Evolutionary conservation across 306 rosid genomes (phyloP).

Genomic region (Astragalus membranaceus): DNA sequence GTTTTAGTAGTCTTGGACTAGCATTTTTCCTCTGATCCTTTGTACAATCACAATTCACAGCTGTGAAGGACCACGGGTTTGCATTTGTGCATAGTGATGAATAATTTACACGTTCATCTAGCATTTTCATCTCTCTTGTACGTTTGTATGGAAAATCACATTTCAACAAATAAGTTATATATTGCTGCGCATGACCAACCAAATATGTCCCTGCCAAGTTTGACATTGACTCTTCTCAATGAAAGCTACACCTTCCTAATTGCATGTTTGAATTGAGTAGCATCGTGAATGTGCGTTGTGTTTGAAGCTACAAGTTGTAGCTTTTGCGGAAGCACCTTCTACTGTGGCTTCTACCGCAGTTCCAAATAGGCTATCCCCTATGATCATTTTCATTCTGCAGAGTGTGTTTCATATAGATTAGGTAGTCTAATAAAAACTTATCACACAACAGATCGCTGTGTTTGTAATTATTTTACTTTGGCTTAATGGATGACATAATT

Average conservation of each 20-base stretch:
- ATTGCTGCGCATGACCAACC: slow-evolving; percentile 19
- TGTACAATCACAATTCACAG: neutral
- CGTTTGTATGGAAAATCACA: neutral
- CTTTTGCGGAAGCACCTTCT: no score
- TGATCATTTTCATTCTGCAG: neutral
- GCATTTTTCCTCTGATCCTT: slow-evolving; percentile 5
- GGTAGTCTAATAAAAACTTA: neutral
- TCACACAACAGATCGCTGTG: neutral
- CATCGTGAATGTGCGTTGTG: no score
- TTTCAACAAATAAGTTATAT: neutral
- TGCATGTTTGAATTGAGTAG: neutral
- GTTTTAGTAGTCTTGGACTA: slow-evolving; percentile 2
- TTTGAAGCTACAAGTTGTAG: no score
- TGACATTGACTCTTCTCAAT: slow-evolving; percentile 14
- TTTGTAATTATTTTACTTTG: neutral
- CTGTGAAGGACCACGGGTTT: slow-evolving; percentile 28
- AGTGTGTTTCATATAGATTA: neutral
- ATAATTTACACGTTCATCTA: neutral
- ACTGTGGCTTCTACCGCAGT: no score
- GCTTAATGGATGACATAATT: neutral
- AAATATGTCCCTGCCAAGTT: slow-evolving; percentile 7
- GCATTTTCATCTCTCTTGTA: slow-evolving; percentile 8
- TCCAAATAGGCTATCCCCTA: neutral
- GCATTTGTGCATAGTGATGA: neutral
- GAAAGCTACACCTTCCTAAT: slow-evolving; percentile 6